These are phyloP conservation scores for Rhizopogon roseolus DNA, from an alignment of 768 basidiomycete species.

Conservation along the genomic window DNA sequence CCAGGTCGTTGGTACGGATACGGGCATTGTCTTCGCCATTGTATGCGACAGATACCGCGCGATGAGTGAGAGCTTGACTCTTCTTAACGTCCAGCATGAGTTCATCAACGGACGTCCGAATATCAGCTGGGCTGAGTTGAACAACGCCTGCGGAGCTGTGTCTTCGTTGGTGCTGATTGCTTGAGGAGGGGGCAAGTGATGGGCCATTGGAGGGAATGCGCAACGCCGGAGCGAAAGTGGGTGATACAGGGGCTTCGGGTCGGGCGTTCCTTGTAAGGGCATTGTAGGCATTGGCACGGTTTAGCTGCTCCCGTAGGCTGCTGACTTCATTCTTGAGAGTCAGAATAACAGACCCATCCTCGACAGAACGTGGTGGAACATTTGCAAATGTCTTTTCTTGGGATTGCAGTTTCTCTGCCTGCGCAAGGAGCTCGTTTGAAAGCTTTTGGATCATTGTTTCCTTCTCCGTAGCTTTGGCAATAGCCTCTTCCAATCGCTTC, in stretches of 20 bases:
- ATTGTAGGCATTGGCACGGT: constrained; percentile 91
- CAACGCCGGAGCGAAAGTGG: constrained; percentile 80
- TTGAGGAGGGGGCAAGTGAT: constrained; percentile 29
- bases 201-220: constrained; percentile 49
- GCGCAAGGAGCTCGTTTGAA: constrained; percentile 68
- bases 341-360: constrained; percentile 83
- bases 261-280: constrained; percentile 72
- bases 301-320: constrained; percentile 90
- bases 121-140: constrained; percentile 51
- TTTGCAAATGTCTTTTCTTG: constrained; percentile 68
- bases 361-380: constrained; percentile 61
- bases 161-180: constrained; percentile 69
- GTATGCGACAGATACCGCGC: constrained; percentile 86
- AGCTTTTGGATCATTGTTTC: constrained; percentile 81
- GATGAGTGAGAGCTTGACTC: constrained; percentile 65
- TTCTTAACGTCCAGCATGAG: constrained; percentile 70
- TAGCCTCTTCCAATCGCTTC: constrained; percentile 71
- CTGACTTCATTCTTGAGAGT: constrained; percentile 91
- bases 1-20: constrained; percentile 58
- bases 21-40: constrained; percentile 75
- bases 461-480: constrained; percentile 70
- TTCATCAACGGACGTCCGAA: constrained; percentile 75
- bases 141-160: constrained; percentile 86
- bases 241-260: constrained; percentile 70
- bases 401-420: constrained; percentile 71